Percentiles rank a stretch among this genome's conserved stretches.
phyloP scores from a whole-genome alignment of 805 yeast genomes.

The Metschnikowia matae region DNA sequence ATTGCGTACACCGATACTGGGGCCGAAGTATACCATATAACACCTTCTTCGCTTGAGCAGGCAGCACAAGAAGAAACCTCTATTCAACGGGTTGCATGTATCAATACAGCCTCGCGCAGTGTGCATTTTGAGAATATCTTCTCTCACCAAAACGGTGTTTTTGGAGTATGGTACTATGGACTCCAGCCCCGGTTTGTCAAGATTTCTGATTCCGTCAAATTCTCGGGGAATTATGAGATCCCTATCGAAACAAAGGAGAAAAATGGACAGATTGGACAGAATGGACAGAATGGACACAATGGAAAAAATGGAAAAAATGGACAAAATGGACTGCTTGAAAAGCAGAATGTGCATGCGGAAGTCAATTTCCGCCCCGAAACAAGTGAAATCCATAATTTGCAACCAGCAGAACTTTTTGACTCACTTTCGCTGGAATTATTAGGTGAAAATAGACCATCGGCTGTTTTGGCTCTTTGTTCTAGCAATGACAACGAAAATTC shows the following conservation, averaged over 20 bases:
- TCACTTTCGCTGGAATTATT: slow-evolving; percentile 16
- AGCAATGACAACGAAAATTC: slow-evolving; percentile 27
- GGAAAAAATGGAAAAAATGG: too few relatives aligned
- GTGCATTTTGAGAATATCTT: slow-evolving; percentile 25
- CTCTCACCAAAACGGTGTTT: slow-evolving; percentile 28
- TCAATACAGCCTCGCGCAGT: background rate
- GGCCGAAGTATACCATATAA: slow-evolving; percentile 27
- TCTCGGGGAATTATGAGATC: slow-evolving; percentile 16
- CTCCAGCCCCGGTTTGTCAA: slow-evolving; percentile 24
- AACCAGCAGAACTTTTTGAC: slow-evolving; percentile 20
- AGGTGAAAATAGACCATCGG: slow-evolving; percentile 7
- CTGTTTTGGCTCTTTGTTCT: slow-evolving; percentile 25
- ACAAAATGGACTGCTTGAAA: slow-evolving; percentile 4
- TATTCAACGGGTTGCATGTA: background rate
- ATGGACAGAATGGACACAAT: slow-evolving; percentile 11
- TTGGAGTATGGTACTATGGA: slow-evolving; percentile 39
- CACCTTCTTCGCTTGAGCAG: slow-evolving; percentile 5
- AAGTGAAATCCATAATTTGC: slow-evolving; percentile 22
- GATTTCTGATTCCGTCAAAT: slow-evolving; percentile 13
- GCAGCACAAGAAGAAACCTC: background rate
- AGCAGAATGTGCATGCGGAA: slow-evolving; percentile 3
- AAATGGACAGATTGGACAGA: slow-evolving; percentile 15
- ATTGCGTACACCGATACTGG: slow-evolving; percentile 29
- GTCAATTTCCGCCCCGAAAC: slow-evolving; percentile 19
- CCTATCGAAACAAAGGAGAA: slow-evolving; percentile 25